Conservation (phyloP, 1,139 yeast genomes). For the Tardiomyces depauwii region DNA sequence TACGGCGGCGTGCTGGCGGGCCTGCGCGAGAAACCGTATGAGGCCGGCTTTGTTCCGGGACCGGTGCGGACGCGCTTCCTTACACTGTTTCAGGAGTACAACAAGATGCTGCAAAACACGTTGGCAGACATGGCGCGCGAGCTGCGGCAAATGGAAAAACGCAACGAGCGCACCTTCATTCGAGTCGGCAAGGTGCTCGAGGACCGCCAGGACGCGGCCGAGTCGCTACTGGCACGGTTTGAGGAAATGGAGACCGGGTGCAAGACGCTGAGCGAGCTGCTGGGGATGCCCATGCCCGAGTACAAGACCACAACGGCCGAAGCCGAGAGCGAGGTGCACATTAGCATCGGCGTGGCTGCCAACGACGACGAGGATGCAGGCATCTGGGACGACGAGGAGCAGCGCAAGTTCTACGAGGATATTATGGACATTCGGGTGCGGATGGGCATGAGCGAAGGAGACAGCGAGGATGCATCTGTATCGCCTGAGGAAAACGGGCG, state of each 20-base stretch:
- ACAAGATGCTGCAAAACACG: slow-evolving; percentile 33
- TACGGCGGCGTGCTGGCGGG: slow-evolving; percentile 24
- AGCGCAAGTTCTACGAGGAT: slow-evolving; percentile 47
- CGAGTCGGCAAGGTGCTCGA: slow-evolving; percentile 56
- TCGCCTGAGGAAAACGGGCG: slow-evolving; percentile 1
- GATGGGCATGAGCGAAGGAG: slow-evolving; percentile 4
- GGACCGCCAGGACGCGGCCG: slow-evolving; percentile 36
- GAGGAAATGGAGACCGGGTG: slow-evolving; percentile 38
- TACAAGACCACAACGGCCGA: slow-evolving; percentile 17
- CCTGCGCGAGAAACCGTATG: slow-evolving; percentile 12
- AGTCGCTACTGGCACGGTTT: slow-evolving; percentile 28
- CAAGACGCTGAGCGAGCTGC: slow-evolving; percentile 36
- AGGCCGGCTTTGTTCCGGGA: slow-evolving; percentile 9
- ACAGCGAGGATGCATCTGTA: slow-evolving; percentile 1
- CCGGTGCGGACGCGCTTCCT: slow-evolving; percentile 18
- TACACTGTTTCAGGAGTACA: slow-evolving; percentile 37
- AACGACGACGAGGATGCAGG: slow-evolving; percentile 24
- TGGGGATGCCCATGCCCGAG: slow-evolving; percentile 26
- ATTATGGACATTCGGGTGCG: slow-evolving; percentile 26
- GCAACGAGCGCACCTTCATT: slow-evolving; percentile 45
- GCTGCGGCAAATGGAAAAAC: slow-evolving; percentile 28
- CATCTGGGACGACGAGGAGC: slow-evolving; percentile 62
- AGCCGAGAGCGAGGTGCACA: not conserved
- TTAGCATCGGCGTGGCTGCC: slow-evolving; percentile 4
- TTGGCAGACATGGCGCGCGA: slow-evolving; percentile 29